Percentiles rank a stretch among this genome's conserved stretches.
Conservation (phyloP, 306 rosid species). For the Ceratonia siliqua region DNA sequence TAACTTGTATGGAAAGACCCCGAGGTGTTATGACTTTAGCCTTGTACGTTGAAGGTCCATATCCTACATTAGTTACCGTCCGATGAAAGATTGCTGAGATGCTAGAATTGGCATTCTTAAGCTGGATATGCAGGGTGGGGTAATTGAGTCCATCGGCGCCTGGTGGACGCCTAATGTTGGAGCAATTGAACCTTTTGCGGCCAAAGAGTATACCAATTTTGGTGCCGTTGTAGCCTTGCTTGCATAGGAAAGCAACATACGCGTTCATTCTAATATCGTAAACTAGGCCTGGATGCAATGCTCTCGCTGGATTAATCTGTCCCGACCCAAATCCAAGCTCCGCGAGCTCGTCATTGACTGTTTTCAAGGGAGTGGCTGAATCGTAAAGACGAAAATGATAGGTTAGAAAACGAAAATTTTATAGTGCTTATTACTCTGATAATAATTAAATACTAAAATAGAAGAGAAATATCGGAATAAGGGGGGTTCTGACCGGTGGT, state of each 20-base stretch:
- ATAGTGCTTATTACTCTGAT: not conserved
- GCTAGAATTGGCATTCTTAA: conserved; percentile 1
- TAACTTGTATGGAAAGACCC: conserved; percentile 54
- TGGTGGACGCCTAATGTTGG: conserved; percentile 26
- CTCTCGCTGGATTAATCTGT: conserved; percentile 59
- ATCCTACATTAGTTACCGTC: conserved; percentile 66
- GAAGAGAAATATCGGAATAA: not conserved
- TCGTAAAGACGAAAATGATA: not conserved
- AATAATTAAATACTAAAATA: not conserved
- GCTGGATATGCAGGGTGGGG: conserved; percentile 65
- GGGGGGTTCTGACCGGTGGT: conserved; percentile 62
- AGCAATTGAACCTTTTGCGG: conserved; percentile 43
- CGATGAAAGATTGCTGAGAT: conserved; percentile 61
- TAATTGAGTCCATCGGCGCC: conserved; percentile 85
- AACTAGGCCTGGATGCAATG: conserved; percentile 67
- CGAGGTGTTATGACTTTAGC: conserved; percentile 54
- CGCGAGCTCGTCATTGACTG: conserved; percentile 24
- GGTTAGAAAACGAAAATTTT: conserved; percentile 6
- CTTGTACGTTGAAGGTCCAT: conserved; percentile 51
- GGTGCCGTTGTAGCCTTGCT: conserved; percentile 50
- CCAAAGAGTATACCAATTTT: conserved; percentile 49
- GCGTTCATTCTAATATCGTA: conserved; percentile 50
- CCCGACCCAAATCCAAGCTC: conserved; percentile 73
- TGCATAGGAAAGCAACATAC: conserved; percentile 66
- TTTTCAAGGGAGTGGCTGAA: conserved; percentile 66